Evolutionary conservation across 176 grass and related monocot genomes (phyloP), one percentile per base, ranked within the genome.

Genomic region (Rhynchospora tenuis): DNA sequence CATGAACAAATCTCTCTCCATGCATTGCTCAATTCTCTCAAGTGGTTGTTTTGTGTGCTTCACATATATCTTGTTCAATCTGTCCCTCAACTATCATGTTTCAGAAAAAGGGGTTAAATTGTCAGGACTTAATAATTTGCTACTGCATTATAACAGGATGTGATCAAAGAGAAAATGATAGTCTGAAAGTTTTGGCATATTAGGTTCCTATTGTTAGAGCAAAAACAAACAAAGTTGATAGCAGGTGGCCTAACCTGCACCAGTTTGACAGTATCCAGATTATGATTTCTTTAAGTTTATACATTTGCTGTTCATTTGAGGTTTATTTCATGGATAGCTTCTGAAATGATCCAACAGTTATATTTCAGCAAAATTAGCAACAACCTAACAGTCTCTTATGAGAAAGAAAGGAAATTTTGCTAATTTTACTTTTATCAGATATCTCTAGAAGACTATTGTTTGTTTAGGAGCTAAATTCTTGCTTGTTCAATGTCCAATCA

Each of bases 1-100:
- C 94, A 94, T 92, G 85, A 97, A 97, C 27, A 90, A 85, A 61
- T 97, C 90, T 20, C 90, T 86, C 66, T 92, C 90, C 94, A 91
- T 89, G 82, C 84, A 88, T 73, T 87, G 66, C 83, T 94, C 85
- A 68, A 97, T 94, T 13, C 63, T 84, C 6, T 90, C 67, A 33
- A 94, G 79, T 17, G 69, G 62, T 77, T 94, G 91, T 1, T 57
- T 61, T 28, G 91, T 94, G 86, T 97, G 94, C 79, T 91, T 94
- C 44, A n/a, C 64, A 83, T 94, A 97, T 82, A 97, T 92, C 22
- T 84, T 86, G 88, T 94, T 97, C 76, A 97, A 90, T 5, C 90
- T 85, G 69, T 92, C 90, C 42, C 92, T 92, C 78, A 88, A 62
- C 54, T 79, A 15, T 20, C 73, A 77, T 10, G 50, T 77, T 77